These are phyloP conservation scores for Geotrichum reessii DNA, from an alignment of 1,139 yeast genomes.

Conservation along the genomic window DNA sequence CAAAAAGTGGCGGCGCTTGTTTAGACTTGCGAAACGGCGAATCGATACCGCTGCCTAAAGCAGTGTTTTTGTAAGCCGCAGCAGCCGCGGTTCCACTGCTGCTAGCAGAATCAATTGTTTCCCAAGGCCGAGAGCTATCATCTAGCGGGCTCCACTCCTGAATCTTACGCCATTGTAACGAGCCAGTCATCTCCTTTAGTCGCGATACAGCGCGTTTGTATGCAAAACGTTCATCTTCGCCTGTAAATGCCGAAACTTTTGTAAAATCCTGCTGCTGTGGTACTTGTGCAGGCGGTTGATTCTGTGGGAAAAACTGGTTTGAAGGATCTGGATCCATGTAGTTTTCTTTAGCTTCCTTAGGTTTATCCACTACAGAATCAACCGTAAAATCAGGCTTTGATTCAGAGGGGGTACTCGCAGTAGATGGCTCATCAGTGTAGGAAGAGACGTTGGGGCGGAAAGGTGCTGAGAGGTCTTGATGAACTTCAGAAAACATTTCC, in stretches of 20 bases:
- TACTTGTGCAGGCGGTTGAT: background rate
- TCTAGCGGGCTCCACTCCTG: constrained; percentile 55
- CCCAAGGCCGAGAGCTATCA: constrained; percentile 57
- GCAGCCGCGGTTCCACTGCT: background rate
- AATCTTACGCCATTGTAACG: constrained; percentile 47
- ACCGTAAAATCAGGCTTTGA: background rate
- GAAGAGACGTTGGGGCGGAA: constrained; percentile 65
- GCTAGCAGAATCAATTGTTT: constrained; percentile 25
- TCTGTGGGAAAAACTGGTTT: constrained; percentile 13
- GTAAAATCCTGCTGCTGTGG: constrained; percentile 38
- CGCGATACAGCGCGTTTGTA: constrained; percentile 67
- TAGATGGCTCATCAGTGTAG: constrained; percentile 31
- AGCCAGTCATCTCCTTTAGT: constrained; percentile 60
- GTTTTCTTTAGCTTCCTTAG: background rate
- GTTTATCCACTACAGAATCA: background rate
- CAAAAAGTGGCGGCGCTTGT: constrained; percentile 44
- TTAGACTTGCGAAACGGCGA: constrained; percentile 16
- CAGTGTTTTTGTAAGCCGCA: background rate
- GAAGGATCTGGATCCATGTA: constrained; percentile 11
- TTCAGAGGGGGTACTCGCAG: constrained; percentile 29
- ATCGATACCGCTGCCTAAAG: constrained; percentile 2
- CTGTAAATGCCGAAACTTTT: constrained; percentile 56
- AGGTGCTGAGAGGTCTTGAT: constrained; percentile 55
- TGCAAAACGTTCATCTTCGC: constrained; percentile 75
- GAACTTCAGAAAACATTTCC: constrained; percentile 64